Evolutionary conservation across 2,329 filamentous ascomycete species (phyloP), one percentile per base, ranked within the genome.

Genomic region (Ophiocordyceps robertsii): DNA sequence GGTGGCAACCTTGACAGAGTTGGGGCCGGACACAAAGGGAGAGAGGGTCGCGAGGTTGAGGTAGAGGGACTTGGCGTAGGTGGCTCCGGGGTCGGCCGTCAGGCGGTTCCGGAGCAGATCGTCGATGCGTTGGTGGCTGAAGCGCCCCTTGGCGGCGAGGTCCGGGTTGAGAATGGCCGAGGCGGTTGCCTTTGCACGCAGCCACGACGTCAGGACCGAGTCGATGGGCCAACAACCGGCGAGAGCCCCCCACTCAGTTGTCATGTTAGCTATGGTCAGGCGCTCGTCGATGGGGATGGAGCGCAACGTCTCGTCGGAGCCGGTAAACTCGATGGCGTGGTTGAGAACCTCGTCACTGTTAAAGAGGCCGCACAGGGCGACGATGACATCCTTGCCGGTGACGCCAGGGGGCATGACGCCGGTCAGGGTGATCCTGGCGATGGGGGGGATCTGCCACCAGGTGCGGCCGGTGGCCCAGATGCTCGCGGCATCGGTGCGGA

Each of bases 301-400:
- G 37, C 64, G 56, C 69, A 92, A 74, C 0, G 88, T 94, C 56
- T 88, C 71, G 48, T 86, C 78, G 0, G 80, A 79, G 12, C 89
- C 90, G 0, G 77, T 79, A 54, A 95, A 95, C 56, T 96, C 90
- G 46, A 96, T 80, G 6, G 79, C 79, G 56, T 95, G 87, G 64
- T 96, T 96, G 13, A 95, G 70, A 0, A 95, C 90, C 37, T 95
- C 86, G 51, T 87, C 82, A 42, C 83, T 77, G 42, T 83, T 77
- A 67, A 96, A 93, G 0, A 95, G 64, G 1, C 84, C 85, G 51
- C 86, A 93, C 1, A 96, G 72, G 1, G 87, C 85, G 24, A 95
- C 75, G 50, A 96, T 96, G 12, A 95, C 84, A 59, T 96, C 92
- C 62, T 98, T 96, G 29, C 88, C 90, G 0, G 83, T 87, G 1